Evolutionary conservation across 148 eudicot genomes (phyloP).

Genomic region (Camellia sinensis): DNA sequence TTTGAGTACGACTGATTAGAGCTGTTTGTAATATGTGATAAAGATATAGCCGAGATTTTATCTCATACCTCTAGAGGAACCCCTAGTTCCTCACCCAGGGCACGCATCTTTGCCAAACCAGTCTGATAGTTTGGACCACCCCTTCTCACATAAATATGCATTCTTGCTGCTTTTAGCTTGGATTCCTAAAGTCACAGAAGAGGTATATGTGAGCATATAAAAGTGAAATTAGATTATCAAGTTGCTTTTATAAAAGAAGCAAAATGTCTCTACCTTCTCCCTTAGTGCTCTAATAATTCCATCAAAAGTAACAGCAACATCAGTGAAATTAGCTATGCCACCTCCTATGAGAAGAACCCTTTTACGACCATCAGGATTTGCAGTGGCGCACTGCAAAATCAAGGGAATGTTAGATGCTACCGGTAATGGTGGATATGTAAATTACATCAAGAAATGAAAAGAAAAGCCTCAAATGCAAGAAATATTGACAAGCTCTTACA

Average conservation of each 20-base stretch:
- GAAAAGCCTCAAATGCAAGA: background rate
- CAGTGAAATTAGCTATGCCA: conserved; percentile 67
- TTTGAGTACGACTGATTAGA: background rate
- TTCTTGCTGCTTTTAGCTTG: conserved; percentile 69
- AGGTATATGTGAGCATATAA: background rate
- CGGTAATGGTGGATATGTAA: background rate
- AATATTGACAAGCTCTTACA: conserved; percentile 35
- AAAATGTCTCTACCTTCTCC: conserved; percentile 45
- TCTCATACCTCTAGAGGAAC: conserved; percentile 58
- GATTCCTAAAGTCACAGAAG: conserved; percentile 43
- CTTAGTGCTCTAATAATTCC: conserved; percentile 72
- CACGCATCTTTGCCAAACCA: conserved; percentile 73
- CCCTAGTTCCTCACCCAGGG: conserved; percentile 71
- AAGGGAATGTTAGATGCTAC: background rate
- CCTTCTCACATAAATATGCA: conserved; percentile 77
- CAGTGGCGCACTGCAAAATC: conserved; percentile 53
- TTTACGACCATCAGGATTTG: conserved; percentile 60
- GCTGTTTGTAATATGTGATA: background rate
- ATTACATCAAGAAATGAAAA: background rate
- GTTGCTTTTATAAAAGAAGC: background rate
- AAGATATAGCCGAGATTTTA: background rate
- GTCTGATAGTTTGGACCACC: conserved; percentile 90
- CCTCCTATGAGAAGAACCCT: conserved; percentile 65
- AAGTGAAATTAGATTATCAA: background rate
- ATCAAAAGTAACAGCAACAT: conserved; percentile 64